Conservation (phyloP, 2,329 filamentous ascomycete genomes). For the Colletotrichum karsti region DNA sequence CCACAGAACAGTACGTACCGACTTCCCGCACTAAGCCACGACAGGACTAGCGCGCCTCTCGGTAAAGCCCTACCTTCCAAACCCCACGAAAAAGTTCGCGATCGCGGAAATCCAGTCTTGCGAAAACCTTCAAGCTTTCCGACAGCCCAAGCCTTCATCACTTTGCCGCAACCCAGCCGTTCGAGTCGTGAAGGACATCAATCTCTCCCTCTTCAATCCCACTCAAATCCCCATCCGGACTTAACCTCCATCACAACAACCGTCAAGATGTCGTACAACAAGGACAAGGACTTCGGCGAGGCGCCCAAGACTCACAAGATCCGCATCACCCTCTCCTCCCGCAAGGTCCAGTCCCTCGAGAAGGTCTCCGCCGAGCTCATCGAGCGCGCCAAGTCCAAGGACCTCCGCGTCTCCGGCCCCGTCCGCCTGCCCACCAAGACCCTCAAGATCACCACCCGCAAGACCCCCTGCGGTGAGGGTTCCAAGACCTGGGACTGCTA, state of each 20-base stretch:
- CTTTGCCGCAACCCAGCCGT: conserved; percentile 78
- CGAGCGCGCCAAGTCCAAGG: conserved; percentile 98
- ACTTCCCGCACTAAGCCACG: background rate
- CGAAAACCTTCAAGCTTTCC: conserved; percentile 21
- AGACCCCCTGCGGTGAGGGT: conserved; percentile 98
- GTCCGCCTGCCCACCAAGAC: conserved; percentile 98
- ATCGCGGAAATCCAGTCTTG: background rate
- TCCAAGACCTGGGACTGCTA: conserved; percentile 99
- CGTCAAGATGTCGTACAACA: conserved; percentile 93
- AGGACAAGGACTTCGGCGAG: conserved; percentile 96
- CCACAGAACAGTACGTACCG: background rate
- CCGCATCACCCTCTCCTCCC: conserved; percentile 82
- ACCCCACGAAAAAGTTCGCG: conserved; percentile 33
- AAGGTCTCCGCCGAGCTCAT: conserved; percentile 98
- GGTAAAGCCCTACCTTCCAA: conserved; percentile 30
- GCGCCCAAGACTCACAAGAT: conserved; percentile 97
- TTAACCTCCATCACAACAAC: conserved; percentile 25
- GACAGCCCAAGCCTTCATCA: conserved; percentile 71
- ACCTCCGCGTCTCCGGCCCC: conserved; percentile 89
- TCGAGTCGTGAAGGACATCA: conserved; percentile 83
- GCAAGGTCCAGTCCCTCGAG: conserved; percentile 95
- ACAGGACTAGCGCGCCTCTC: background rate
- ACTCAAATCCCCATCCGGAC: background rate
- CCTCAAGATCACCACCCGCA: conserved; percentile 96
- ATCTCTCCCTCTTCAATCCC: conserved; percentile 9